phyloP scores from a whole-genome alignment of 352 stramenopile species.

The Pythium scleroteichum region DNA sequence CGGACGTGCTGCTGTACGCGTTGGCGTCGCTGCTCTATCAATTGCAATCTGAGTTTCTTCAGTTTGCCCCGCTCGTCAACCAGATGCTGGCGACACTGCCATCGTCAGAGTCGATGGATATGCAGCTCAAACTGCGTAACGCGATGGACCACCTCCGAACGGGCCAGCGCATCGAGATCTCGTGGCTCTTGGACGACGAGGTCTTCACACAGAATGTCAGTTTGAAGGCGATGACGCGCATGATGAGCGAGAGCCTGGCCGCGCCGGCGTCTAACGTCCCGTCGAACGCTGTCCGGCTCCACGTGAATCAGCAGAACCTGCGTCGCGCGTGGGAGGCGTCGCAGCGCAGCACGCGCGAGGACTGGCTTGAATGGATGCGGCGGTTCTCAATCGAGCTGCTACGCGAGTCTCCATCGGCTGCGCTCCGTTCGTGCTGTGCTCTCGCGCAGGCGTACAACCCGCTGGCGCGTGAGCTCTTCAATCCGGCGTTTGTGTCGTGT shows the following conservation, averaged over 20 bases:
- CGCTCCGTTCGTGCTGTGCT: slow-evolving; percentile 93
- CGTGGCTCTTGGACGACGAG: slow-evolving; percentile 51
- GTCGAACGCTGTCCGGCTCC: slow-evolving; percentile 69
- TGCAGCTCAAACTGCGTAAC: slow-evolving; percentile 53
- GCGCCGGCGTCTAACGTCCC: slow-evolving; percentile 40
- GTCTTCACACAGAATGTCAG: slow-evolving; percentile 40
- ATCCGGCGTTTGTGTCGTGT: slow-evolving; percentile 98
- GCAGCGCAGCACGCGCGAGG: slow-evolving; percentile 86
- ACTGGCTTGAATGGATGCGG: slow-evolving; percentile 99
- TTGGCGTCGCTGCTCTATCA: slow-evolving; percentile 73
- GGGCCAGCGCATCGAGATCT: slow-evolving; percentile 43
- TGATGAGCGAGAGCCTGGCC: slow-evolving; percentile 24
- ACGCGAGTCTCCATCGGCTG: slow-evolving; percentile 94
- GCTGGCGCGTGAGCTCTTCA: slow-evolving; percentile 97
- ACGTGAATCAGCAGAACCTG: slow-evolving; percentile 90
- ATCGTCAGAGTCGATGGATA: slow-evolving; percentile 42
- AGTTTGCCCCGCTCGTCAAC: slow-evolving; percentile 68
- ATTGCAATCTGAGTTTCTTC: slow-evolving; percentile 71
- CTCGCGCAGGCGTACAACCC: slow-evolving; percentile 98
- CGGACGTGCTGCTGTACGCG: slow-evolving; percentile 77
- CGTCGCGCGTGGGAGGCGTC: slow-evolving; percentile 86
- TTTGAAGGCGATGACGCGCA: slow-evolving; percentile 16
- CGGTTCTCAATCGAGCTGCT: slow-evolving; percentile 97
- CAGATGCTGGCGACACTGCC: slow-evolving; percentile 65
- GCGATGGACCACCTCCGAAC: slow-evolving; percentile 54